These are phyloP conservation scores for Crithidia sp. DNA, from an alignment of 208 protist species.

Conservation along the genomic window DNA sequence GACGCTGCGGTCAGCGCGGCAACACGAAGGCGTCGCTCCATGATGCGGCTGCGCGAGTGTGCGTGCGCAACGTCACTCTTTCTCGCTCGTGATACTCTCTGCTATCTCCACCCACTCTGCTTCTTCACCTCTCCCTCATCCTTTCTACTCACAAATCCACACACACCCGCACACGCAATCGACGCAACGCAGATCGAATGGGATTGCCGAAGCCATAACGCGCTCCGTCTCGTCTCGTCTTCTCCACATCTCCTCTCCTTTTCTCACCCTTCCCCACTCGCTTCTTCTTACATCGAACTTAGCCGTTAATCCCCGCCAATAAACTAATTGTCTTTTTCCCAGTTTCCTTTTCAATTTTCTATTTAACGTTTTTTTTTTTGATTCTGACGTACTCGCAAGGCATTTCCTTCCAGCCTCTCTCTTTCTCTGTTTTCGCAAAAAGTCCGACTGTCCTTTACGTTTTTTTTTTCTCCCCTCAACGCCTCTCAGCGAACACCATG, in stretches of 20 bases:
- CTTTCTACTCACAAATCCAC: no score
- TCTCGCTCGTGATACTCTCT: neutral
- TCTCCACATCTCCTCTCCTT: neutral
- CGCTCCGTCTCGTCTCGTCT: neutral
- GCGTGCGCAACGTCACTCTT: neutral
- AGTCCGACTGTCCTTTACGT: neutral
- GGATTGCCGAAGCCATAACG: neutral
- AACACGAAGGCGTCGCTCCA: no score
- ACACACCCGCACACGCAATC: no score
- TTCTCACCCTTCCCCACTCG: neutral
- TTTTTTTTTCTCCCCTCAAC: slow-evolving; percentile 6
- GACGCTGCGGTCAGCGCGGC: no score
- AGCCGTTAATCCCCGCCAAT: neutral
- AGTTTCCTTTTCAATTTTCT: slow-evolving; percentile 9
- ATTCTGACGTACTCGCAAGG: no score
- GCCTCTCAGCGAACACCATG: neutral
- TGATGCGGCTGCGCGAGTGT: neutral
- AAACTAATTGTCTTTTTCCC: neutral
- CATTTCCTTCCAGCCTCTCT: no score
- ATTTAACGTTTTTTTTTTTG: no score
- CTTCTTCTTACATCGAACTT: neutral
- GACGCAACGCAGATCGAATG: neutral
- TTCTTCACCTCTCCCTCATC: no score
- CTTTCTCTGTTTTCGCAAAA: no score
- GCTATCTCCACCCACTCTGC: no score